Percentiles rank a stretch among this genome's conserved stretches.
Evolutionary conservation across 2,329 filamentous ascomycete species (phyloP).

Genomic region (Blumeriella jaapii): DNA sequence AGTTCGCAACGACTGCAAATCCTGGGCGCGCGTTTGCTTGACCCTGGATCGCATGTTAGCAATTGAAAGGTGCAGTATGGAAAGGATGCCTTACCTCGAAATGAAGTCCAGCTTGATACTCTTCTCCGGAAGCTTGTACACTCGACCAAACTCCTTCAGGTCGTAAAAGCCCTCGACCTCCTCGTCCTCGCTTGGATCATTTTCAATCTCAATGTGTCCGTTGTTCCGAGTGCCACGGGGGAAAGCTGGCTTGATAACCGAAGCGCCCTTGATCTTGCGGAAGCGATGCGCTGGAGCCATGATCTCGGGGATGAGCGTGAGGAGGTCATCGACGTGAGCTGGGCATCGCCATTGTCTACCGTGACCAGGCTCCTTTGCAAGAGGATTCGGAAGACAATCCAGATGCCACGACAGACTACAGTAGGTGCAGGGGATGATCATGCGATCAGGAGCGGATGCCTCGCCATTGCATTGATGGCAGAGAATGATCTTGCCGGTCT

Average conservation of each 20-base stretch:
- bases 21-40: slow-evolving; percentile 11
- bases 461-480: slow-evolving; percentile 66
- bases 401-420: slow-evolving; percentile 82
- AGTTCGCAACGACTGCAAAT: slow-evolving; percentile 5
- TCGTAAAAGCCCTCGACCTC: slow-evolving; percentile 42
- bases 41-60: slow-evolving; percentile 16
- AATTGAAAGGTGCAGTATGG: neutral
- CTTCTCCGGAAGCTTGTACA: slow-evolving; percentile 51
- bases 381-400: slow-evolving; percentile 79
- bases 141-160: slow-evolving; percentile 48
- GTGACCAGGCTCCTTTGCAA: slow-evolving; percentile 64
- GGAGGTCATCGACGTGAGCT: slow-evolving; percentile 68
- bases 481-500: slow-evolving; percentile 62
- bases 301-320: slow-evolving; percentile 44
- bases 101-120: slow-evolving; percentile 66
- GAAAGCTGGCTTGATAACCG: slow-evolving; percentile 40
- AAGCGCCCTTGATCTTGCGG: slow-evolving; percentile 46
- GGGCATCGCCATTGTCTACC: slow-evolving; percentile 78
- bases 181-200: slow-evolving; percentile 41
- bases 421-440: slow-evolving; percentile 77
- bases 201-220: slow-evolving; percentile 59
- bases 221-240: slow-evolving; percentile 59
- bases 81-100: slow-evolving; percentile 35
- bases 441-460: slow-evolving; percentile 44
- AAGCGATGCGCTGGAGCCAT: slow-evolving; percentile 50